phyloP scores from a whole-genome alignment of 2,329 filamentous ascomycete species.

The Penicillium oxalicum region DNA sequence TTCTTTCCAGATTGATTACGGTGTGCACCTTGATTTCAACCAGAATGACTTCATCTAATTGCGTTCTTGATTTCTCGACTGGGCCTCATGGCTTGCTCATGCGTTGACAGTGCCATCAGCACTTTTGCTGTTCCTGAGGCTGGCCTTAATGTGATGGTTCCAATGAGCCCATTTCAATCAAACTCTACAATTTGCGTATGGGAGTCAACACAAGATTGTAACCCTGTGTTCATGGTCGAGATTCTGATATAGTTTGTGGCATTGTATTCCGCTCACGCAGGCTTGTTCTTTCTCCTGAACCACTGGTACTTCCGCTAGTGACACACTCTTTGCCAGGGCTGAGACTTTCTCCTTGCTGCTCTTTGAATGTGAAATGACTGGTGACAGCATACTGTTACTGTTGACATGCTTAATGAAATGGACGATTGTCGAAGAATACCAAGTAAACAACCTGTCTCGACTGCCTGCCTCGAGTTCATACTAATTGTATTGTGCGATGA shows the following conservation, averaged over 20 bases:
- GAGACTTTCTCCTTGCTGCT: conserved; percentile 5
- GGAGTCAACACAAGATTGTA: neutral
- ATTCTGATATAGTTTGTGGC: too few species aligned
- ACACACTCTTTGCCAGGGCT: too few species aligned
- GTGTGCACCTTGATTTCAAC: conserved; percentile 21
- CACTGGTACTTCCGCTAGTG: too few species aligned
- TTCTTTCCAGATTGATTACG: conserved; percentile 21
- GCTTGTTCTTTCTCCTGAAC: too few species aligned
- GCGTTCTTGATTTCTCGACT: conserved; percentile 15
- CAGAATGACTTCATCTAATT: conserved; percentile 33
- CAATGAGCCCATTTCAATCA: conserved; percentile 14
- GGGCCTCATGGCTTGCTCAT: conserved; percentile 14
- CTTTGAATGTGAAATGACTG: conserved; percentile 5
- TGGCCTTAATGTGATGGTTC: conserved; percentile 44
- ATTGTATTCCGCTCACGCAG: too few species aligned
- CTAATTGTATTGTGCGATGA: too few species aligned
- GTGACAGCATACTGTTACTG: conserved; percentile 9
- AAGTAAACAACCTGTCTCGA: conserved; percentile 36
- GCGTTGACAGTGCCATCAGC: conserved; percentile 24
- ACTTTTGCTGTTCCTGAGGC: conserved; percentile 42
- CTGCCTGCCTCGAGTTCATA: too few species aligned
- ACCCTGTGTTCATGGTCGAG: neutral
- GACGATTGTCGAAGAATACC: conserved; percentile 20
- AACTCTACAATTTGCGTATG: conserved; percentile 10
- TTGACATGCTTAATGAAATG: too few species aligned